Evolutionary conservation across 2,329 filamentous ascomycete species (phyloP).

Genomic region (Nothophaeocryptopus gaeumannii): DNA sequence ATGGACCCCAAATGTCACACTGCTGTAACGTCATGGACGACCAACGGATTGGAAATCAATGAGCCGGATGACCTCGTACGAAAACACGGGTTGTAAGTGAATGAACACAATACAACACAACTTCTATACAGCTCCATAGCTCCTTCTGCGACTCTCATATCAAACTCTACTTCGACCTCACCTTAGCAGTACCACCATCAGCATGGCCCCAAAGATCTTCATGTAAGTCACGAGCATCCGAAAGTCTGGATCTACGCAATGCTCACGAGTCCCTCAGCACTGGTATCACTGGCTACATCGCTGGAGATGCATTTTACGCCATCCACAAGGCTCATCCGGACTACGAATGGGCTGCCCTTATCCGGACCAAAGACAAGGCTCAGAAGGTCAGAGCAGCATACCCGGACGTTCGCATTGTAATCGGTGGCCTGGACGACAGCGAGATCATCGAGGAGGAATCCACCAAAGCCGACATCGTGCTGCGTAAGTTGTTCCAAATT

Average conservation of each 20-base stretch:
- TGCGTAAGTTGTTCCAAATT: conserved; percentile 34
- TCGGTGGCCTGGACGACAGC: conserved; percentile 50
- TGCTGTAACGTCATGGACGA: too few relatives aligned
- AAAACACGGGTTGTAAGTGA: too few relatives aligned
- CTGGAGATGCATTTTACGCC: conserved; percentile 46
- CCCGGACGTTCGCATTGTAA: conserved; percentile 47
- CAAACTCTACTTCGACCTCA: conserved; percentile 13
- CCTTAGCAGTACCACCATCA: neutral
- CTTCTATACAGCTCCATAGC: too few relatives aligned
- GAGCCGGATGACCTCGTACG: too few relatives aligned
- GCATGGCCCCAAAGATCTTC: conserved; percentile 32
- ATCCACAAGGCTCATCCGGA: conserved; percentile 50
- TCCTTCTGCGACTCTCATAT: neutral
- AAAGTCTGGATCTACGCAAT: neutral
- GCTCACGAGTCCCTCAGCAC: conserved; percentile 23
- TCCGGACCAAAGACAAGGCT: conserved; percentile 51
- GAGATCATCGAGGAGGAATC: conserved; percentile 47
- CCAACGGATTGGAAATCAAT: too few relatives aligned
- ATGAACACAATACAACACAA: too few relatives aligned
- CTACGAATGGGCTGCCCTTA: conserved; percentile 48
- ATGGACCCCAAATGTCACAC: too few relatives aligned
- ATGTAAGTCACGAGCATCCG: conserved; percentile 22
- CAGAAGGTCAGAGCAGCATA: conserved; percentile 36
- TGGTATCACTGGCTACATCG: conserved; percentile 42
- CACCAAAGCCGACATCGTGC: conserved; percentile 52